phyloP scores from a whole-genome alignment of 257 asterid species.

The Datura wrightii region DNA sequence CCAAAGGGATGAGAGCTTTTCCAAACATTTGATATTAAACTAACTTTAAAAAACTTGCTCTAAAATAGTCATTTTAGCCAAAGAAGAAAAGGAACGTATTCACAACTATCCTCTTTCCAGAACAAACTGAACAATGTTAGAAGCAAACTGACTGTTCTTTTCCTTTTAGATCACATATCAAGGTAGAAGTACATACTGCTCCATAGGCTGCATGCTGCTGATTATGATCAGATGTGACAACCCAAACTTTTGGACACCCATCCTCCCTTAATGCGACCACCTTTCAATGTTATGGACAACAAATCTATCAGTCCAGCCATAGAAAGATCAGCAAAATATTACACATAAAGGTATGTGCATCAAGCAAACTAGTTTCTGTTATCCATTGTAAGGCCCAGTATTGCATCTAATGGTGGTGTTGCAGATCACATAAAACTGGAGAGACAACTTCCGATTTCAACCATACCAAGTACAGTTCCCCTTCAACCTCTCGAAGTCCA shows the following conservation, averaged over 20 bases:
- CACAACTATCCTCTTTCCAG: neutral
- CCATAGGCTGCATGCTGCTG: slow-evolving; percentile 93
- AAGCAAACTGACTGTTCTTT: neutral
- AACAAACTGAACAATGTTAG: neutral
- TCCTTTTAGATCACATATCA: neutral
- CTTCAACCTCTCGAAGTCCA: slow-evolving; percentile 7
- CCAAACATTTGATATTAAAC: neutral
- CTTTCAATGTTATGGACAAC: slow-evolving; percentile 44
- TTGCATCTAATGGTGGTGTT: slow-evolving; percentile 22
- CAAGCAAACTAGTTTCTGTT: slow-evolving; percentile 22
- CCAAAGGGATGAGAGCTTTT: neutral
- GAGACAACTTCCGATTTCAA: slow-evolving; percentile 18
- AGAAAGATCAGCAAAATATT: slow-evolving; percentile 16
- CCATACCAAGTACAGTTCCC: neutral
- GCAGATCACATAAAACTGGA: slow-evolving; percentile 1
- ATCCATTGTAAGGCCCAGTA: neutral
- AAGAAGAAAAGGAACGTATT: neutral
- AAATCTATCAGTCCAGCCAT: slow-evolving; percentile 25
- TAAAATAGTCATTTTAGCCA: neutral
- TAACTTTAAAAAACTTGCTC: neutral
- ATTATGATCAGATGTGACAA: slow-evolving; percentile 82
- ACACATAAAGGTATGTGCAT: slow-evolving; percentile 21
- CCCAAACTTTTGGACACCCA: slow-evolving; percentile 99
- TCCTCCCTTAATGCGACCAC: slow-evolving; percentile 87
- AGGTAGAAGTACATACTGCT: slow-evolving; percentile 66